phyloP scores from a whole-genome alignment of 2,329 filamentous ascomycete genomes.

The Escovopsis weberi region DNA sequence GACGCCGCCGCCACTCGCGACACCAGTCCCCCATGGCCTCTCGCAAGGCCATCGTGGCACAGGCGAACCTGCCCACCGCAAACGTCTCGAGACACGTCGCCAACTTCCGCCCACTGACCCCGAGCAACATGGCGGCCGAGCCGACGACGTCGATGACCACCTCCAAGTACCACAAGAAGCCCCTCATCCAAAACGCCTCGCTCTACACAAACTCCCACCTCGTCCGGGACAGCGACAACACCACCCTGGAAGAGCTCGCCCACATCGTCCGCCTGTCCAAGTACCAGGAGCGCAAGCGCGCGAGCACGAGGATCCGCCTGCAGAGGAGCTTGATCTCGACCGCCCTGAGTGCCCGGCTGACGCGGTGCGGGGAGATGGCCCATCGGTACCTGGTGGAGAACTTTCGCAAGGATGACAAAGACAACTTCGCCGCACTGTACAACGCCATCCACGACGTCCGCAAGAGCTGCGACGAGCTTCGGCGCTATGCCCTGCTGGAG shows the following conservation, averaged over 20 bases:
- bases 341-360: slow-evolving; percentile 58
- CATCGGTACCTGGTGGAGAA: slow-evolving; percentile 64
- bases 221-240: slow-evolving; percentile 46
- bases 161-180: slow-evolving; percentile 24
- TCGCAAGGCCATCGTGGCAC: slow-evolving; percentile 36
- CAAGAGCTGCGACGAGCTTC: slow-evolving; percentile 59
- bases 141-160: not conserved
- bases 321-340: slow-evolving; percentile 63
- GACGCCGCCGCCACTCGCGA: slow-evolving; percentile 22
- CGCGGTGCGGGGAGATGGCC: slow-evolving; percentile 58
- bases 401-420: slow-evolving; percentile 68
- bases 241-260: slow-evolving; percentile 62
- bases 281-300: slow-evolving; percentile 69
- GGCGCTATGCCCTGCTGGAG: slow-evolving; percentile 56
- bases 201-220: slow-evolving; percentile 49
- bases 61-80: slow-evolving; percentile 20
- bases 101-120: slow-evolving; percentile 14
- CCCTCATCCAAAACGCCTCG: slow-evolving; percentile 52
- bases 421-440: slow-evolving; percentile 58
- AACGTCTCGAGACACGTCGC: slow-evolving; percentile 15
- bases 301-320: slow-evolving; percentile 56
- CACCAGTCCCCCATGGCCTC: slow-evolving; percentile 23
- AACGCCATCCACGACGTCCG: slow-evolving; percentile 68
- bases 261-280: slow-evolving; percentile 64
- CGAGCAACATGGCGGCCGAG: slow-evolving; percentile 21